Evolutionary conservation across 1,284 basidiomycete species (phyloP), one percentile per base, ranked within the genome.

Genomic region (Trichosporon sp.): DNA sequence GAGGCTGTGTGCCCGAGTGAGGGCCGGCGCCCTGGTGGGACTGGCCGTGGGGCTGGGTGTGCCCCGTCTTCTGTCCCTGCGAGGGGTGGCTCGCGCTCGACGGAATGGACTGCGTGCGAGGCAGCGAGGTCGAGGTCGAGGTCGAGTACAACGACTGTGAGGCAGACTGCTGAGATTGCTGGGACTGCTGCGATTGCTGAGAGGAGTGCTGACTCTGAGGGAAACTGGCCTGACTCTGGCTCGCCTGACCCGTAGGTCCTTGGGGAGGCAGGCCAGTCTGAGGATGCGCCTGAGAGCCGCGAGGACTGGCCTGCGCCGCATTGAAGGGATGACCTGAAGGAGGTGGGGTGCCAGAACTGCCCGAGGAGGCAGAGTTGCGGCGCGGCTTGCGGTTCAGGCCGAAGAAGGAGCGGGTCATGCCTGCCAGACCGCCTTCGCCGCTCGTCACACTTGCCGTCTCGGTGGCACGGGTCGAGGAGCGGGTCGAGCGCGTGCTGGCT

Each of bases 381-480:
- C 51, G 51, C 21, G 51, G 51, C 51, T 54, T 54, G 51, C 51
- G 51, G 21, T 26, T 54, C 51, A 54, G 51, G 51, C 51, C 51
- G 51, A 54, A 54, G 51, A 54, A 54, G 7, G 51, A 21, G 51
- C 51, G 51, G 19, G 21, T 11, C n/a, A 10, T 26, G 19, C 21
- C 51, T 11, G 51, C 51, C 19, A 54, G 51, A 4, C 51, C 21
- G 51, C 19, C 21, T 2, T 26, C 51, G 51, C 51, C 51, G 26
- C 51, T 54, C 51, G 19, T 26, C 10, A 54, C 21, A 8, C 7
- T 10, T 2, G 6, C 51, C 19, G 19, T 19, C 6, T 54, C 51
- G 19, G n/a, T 54, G 6, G 19, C 51, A 7, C 51, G 51, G 19
- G 51, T 54, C 21, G 51, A 54, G n/a, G 51, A 54, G 7, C 51